Base-by-base conservation (phyloP, 139 green algal genomes). In the Astrephomene gubernaculifera region DNA sequence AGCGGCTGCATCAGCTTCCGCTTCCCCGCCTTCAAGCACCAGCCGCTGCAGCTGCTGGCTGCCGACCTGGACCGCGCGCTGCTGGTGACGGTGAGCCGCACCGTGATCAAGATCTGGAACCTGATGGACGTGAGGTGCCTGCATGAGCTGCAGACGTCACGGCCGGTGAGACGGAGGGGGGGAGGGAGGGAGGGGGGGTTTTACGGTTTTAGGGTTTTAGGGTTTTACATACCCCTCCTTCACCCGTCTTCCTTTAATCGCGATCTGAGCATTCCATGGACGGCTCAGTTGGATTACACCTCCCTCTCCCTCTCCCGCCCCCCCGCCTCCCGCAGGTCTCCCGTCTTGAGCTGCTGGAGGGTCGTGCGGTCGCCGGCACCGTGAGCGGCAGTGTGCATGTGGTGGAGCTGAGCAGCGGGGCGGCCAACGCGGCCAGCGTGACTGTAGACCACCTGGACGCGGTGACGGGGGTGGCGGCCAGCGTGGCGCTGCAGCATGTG, bases 21-120 rank as follows among this genome's bases (percentile, higher is more conserved):
- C 70, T 89, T 89, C 71, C 86, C 86, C n/a, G 86, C 86, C 57
- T 86, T 83, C 86, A 89, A 89, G 79, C 70, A 83, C 44, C 79
- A 86, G 78, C 86, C 86, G 60, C 71, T 89, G 60, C 65, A 86
- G 57, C 79, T 81, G 19, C 39, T 86, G 39, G 74, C 76, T 22
- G 6, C 82, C 39, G 85, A 89, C 70, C 75, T 82, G 67, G 85
- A 89, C 44, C 65, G 82, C 29, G 44, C 31, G 4, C 0, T 67
- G 17, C 69, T 74, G 45, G 53, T 73, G 3, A 88, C 52, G 61
- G 78, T 53, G 24, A 80, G 60, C 63, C 71, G 73, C 52, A 71
- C 64, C 52, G 72, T 2, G 6, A 80, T 81, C 65, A 82, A 85
- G 74, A 60, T 89, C 9, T 89, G 84, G 84, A 73, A 22, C 24